Conservation (phyloP, 169 alveolate species). For the Amoebophrya sp. region DNA sequence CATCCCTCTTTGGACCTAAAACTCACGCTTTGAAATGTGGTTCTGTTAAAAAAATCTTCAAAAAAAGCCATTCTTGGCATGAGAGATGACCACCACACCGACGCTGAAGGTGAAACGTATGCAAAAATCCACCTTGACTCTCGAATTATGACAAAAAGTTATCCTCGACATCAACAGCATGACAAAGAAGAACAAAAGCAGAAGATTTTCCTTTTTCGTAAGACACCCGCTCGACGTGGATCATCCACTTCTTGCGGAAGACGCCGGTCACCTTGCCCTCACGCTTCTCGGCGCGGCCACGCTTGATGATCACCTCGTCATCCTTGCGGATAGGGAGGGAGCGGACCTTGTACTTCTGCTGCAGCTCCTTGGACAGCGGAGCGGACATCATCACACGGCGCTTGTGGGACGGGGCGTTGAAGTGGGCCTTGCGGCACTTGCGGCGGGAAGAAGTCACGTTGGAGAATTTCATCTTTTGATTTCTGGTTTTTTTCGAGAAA, state of each 20-base stretch:
- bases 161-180: too few species aligned
- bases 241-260: constrained; percentile 93
- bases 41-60: too few species aligned
- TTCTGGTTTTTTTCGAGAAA: too few species aligned
- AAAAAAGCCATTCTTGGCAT: too few species aligned
- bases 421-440: constrained; percentile 94
- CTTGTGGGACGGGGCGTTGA: constrained; percentile 94
- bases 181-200: too few species aligned
- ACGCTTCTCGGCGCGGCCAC: constrained; percentile 92
- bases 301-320: constrained; percentile 93
- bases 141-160: too few species aligned
- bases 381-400: constrained; percentile 96
- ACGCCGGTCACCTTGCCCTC: constrained; percentile 96
- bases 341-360: constrained; percentile 89
- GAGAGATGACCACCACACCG: too few species aligned
- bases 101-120: too few species aligned
- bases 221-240: constrained; percentile 94
- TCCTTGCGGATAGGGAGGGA: constrained; percentile 96
- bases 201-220: too few species aligned
- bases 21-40: too few species aligned
- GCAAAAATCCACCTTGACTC: too few species aligned
- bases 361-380: constrained; percentile 89
- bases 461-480: constrained; percentile 37
- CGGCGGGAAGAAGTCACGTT: constrained; percentile 71
- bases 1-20: too few species aligned